phyloP scores from a whole-genome alignment of 2,329 filamentous ascomycete genomes.

The Trichoderma brevicompactum region DNA sequence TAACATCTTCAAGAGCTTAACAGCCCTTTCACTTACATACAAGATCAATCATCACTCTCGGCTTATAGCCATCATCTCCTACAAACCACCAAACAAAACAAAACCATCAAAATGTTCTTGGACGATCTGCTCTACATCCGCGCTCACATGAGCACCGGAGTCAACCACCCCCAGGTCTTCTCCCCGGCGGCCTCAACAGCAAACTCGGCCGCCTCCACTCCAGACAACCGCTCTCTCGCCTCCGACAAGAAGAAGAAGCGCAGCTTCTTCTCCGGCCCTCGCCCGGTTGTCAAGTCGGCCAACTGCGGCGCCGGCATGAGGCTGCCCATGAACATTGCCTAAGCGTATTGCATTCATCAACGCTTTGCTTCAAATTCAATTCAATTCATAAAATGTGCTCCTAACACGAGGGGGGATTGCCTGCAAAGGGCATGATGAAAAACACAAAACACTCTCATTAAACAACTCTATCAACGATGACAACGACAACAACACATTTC shows the following conservation, averaged over 20 bases:
- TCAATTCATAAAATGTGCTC: too few relatives aligned
- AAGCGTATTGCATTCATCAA: background rate
- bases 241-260: conserved; percentile 14
- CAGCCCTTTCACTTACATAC: background rate
- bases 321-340: conserved; percentile 4
- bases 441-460: background rate
- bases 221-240: conserved; percentile 21
- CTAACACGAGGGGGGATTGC: too few relatives aligned
- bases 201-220: conserved; percentile 8
- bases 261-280: background rate
- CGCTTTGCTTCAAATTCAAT: too few relatives aligned
- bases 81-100: background rate
- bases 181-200: background rate
- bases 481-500: background rate
- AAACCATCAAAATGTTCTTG: conserved; percentile 36
- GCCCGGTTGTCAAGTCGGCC: conserved; percentile 1
- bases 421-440: background rate
- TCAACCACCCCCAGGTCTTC: conserved; percentile 8
- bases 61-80: background rate
- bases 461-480: background rate
- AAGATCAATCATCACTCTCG: background rate
- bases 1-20: conserved; percentile 4
- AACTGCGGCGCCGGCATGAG: conserved; percentile 14
- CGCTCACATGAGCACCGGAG: conserved; percentile 13
- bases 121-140: conserved; percentile 38